Conservation (phyloP, 345 rosid genomes). For the rapeseed (Brassica napus) region Da-Ae NC_063436.1:15783001-15783500, state of each 20-base stretch:
- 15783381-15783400: conserved; percentile 89
- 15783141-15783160: conserved; percentile 8
- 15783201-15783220: conserved; percentile 37
- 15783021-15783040: conserved; percentile 86
- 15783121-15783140: conserved; percentile 29
- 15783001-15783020: conserved; percentile 95
- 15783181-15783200: conserved; percentile 35
- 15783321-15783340: conserved; percentile 75
- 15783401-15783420: conserved; percentile 88
- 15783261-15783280: conserved; percentile 85
- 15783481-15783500: background rate
- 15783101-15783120: conserved; percentile 39
- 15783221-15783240: conserved; percentile 58
- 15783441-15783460: background rate
- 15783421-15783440: conserved; percentile 66
- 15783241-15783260: conserved; percentile 84
- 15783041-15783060: conserved; percentile 77
- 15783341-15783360: conserved; percentile 71
- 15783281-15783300: conserved; percentile 81
- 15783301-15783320: conserved; percentile 52
- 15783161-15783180: conserved; percentile 6
- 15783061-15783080: conserved; percentile 80
- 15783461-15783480: background rate
- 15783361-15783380: conserved; percentile 74
- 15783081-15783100: conserved; percentile 73